Evolutionary conservation across 345 rosid species (phyloP), one percentile per base, ranked within the genome.

Genomic region (Angophora floribunda): DNA sequence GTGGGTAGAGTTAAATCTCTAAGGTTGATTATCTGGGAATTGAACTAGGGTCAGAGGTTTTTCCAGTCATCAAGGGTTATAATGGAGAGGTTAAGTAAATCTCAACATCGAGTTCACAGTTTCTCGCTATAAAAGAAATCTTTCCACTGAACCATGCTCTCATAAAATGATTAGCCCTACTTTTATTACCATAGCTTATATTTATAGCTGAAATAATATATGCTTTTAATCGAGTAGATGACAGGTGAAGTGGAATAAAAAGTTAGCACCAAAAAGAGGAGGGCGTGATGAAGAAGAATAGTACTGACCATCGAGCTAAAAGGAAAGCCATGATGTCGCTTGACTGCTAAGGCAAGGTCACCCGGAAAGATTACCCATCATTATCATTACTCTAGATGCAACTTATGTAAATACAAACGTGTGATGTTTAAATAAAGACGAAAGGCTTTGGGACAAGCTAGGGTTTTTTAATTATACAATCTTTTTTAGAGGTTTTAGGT

Each of bases 281-380:
- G 90, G 88, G 91, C 88, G 87, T 65, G 78, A 15, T 85, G 44
- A 89, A 90, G 87, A 75, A 75, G 84, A 75, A 75, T 75, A 11
- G 84, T 41, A 41, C 28, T 41, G 84, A 75, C 84, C 22, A 11
- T 75, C 88, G 91, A 89, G 87, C 88, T 52, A 11, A 65, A 85
- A 85, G 52, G 36, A 85, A 89, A 88, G 91, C 89, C 87, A 91
- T 91, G 65, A 88, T 89, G 89, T 92, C 52, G 84, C 97, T 95
- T 97, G 89, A 88, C 96, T 94, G 95, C 59, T 51, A 97, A 95
- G 99, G 89, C 85, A 95, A 93, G 95, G 91, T 86, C 67, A 32
- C 87, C 67, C 30, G 67, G 87, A 91, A 91, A 92, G 96, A 87
- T 93, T 87, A 41, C 82, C 88, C 57, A 91, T 95, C 96, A 93